Evolutionary conservation across 768 basidiomycete species (phyloP).

Genomic region (Trichaptum fuscoviolaceum): DNA sequence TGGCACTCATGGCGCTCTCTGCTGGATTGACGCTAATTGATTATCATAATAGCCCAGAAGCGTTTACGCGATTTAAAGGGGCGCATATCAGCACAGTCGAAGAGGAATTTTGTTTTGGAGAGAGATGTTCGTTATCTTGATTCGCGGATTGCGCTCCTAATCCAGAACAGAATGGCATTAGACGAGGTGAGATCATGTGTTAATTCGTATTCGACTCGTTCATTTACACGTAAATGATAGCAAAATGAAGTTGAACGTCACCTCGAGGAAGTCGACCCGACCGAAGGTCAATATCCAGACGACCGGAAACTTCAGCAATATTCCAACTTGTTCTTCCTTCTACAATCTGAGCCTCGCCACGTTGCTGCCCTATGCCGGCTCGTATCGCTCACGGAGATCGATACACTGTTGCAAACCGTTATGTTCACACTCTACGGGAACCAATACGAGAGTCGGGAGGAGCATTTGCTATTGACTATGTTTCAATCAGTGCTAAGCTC

Average conservation of each 20-base stretch:
- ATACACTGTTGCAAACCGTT: conserved; percentile 97
- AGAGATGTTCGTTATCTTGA: conserved; percentile 98
- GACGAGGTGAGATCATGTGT: conserved; percentile 67
- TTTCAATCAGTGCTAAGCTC: conserved; percentile 98
- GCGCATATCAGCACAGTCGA: conserved; percentile 96
- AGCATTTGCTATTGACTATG: conserved; percentile 98
- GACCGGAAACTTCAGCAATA: conserved; percentile 94
- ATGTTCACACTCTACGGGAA: conserved; percentile 99
- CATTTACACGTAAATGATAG: conserved; percentile 31
- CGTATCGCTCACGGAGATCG: conserved; percentile 94
- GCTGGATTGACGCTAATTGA: conserved; percentile 8
- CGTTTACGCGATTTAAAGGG: conserved; percentile 93
- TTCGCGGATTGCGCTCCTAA: conserved; percentile 92
- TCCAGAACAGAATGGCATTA: conserved; percentile 96
- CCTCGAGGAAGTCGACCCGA: conserved; percentile 92
- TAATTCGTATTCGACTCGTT: conserved; percentile 14
- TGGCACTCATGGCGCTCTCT: conserved; percentile 4
- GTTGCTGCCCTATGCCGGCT: conserved; percentile 95
- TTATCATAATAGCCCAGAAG: conserved; percentile 71
- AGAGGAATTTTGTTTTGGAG: conserved; percentile 99
- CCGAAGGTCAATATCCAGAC: conserved; percentile 89
- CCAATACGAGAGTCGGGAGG: conserved; percentile 97
- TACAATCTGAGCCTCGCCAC: conserved; percentile 96
- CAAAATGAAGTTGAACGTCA: conserved; percentile 95
- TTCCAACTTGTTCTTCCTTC: conserved; percentile 96